Percentiles rank a stretch among this genome's conserved stretches.
phyloP scores from a whole-genome alignment of 1,284 basidiomycete genomes.

The Taiwanofungus camphoratus region DNA sequence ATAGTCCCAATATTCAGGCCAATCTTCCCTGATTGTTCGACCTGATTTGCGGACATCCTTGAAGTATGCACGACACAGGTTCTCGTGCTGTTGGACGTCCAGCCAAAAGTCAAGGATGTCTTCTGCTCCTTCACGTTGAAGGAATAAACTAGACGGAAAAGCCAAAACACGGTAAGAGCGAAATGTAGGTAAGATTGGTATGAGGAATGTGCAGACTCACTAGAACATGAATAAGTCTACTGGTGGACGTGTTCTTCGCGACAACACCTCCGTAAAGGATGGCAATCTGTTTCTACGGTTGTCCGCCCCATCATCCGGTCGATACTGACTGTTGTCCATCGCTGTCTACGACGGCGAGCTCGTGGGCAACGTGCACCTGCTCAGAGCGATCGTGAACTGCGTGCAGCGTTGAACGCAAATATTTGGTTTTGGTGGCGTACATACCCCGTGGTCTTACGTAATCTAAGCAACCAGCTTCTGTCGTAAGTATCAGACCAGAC shows the following conservation, averaged over 20 bases:
- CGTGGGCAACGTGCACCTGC: slow-evolving; percentile 17
- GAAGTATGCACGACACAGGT: slow-evolving; percentile 96
- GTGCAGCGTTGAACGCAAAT: slow-evolving; percentile 6
- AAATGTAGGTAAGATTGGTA: slow-evolving; percentile 4
- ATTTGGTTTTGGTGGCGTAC: too few relatives aligned
- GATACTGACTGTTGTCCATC: slow-evolving; percentile 54
- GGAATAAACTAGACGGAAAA: slow-evolving; percentile 58
- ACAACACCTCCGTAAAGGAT: slow-evolving; percentile 81
- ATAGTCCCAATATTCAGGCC: slow-evolving; percentile 95
- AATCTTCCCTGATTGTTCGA: slow-evolving; percentile 87
- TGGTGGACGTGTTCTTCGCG: slow-evolving; percentile 84
- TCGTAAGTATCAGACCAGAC: too few relatives aligned
- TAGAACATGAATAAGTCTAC: slow-evolving; percentile 99
- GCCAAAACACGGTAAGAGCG: slow-evolving; percentile 10
- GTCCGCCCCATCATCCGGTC: slow-evolving; percentile 62
- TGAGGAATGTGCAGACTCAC: slow-evolving; percentile 42
- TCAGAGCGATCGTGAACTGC: slow-evolving; percentile 9
- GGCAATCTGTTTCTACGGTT: slow-evolving; percentile 68
- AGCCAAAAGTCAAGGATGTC: slow-evolving; percentile 98
- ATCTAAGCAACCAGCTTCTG: too few relatives aligned
- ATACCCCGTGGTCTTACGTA: too few relatives aligned
- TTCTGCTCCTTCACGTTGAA: slow-evolving; percentile 91
- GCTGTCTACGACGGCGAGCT: slow-evolving; percentile 15
- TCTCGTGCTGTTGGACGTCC: slow-evolving; percentile 98
- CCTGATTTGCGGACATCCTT: slow-evolving; percentile 96